phyloP scores from a whole-genome alignment of 108 stramenopile species.

The Schizochytrium sp. region DNA sequence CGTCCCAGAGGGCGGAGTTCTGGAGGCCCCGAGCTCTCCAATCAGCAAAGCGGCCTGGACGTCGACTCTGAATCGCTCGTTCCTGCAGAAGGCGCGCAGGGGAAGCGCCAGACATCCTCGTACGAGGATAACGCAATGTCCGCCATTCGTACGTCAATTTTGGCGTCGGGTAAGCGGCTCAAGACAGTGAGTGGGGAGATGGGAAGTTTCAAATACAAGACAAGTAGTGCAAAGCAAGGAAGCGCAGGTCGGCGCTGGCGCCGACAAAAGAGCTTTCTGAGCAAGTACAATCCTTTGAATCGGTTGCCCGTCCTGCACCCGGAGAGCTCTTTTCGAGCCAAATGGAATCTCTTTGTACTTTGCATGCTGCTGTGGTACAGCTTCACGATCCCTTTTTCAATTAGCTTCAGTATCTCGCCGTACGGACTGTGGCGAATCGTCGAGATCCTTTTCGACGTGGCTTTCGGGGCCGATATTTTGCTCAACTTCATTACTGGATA shows the following conservation, averaged over 20 bases:
- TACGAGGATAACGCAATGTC: background rate
- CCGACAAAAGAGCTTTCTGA: too few relatives aligned
- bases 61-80: too few relatives aligned
- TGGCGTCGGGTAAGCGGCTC: background rate
- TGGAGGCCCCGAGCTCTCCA: too few relatives aligned
- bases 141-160: background rate
- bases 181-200: too few relatives aligned
- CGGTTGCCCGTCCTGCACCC: background rate
- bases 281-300: background rate
- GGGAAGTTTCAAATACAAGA: too few relatives aligned
- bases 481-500: conserved; percentile 1
- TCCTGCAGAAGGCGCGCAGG: background rate
- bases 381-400: background rate
- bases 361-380: conserved; percentile 3
- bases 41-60: too few relatives aligned
- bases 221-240: too few relatives aligned
- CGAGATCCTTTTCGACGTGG: background rate
- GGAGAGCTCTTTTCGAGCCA: background rate
- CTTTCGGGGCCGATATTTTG: background rate
- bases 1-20: too few relatives aligned
- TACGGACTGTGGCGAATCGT: background rate
- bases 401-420: background rate
- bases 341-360: background rate
- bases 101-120: background rate
- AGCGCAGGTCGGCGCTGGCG: too few relatives aligned